Evolutionary conservation across 1,284 basidiomycete species (phyloP).

Genomic region (Mycosarcoma mackinlayi): DNA sequence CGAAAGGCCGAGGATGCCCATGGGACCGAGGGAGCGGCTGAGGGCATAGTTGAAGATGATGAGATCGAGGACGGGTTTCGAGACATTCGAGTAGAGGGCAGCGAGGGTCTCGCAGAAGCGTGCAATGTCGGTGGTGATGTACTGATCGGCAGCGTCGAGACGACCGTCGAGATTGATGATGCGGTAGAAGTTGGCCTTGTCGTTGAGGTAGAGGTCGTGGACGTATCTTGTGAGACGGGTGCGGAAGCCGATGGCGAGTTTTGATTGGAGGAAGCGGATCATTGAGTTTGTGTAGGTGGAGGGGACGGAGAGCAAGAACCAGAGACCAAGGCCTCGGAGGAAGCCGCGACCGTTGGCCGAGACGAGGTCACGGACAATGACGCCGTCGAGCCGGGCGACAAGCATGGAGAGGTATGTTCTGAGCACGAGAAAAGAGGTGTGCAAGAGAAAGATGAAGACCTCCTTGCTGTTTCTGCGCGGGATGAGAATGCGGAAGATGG

Average conservation of each 20-base stretch:
- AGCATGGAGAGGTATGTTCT: slow-evolving; percentile 79
- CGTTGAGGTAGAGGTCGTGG: slow-evolving; percentile 81
- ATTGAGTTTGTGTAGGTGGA: slow-evolving; percentile 96
- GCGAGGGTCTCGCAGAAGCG: slow-evolving; percentile 88
- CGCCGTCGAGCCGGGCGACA: slow-evolving; percentile 88
- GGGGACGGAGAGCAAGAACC: slow-evolving; percentile 90
- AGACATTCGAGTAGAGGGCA: slow-evolving; percentile 77
- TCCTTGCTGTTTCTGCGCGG: slow-evolving; percentile 73
- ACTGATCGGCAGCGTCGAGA: slow-evolving; percentile 70
- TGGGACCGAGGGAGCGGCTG: slow-evolving; percentile 81
- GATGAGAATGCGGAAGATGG: slow-evolving; percentile 66
- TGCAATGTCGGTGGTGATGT: slow-evolving; percentile 91
- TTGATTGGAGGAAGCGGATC: slow-evolving; percentile 92
- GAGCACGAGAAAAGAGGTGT: slow-evolving; percentile 87
- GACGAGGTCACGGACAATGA: slow-evolving; percentile 87
- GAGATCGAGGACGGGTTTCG: slow-evolving; percentile 88
- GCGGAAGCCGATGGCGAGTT: slow-evolving; percentile 83
- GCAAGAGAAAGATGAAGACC: slow-evolving; percentile 78
- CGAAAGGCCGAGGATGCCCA: slow-evolving; percentile 80
- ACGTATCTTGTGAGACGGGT: slow-evolving; percentile 90
- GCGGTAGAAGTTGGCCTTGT: slow-evolving; percentile 73
- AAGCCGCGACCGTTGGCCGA: slow-evolving; percentile 88
- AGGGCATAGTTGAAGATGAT: slow-evolving; percentile 93
- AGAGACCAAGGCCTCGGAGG: slow-evolving; percentile 81
- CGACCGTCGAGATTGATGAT: slow-evolving; percentile 65